Base-by-base conservation (phyloP, 768 basidiomycete species). In the Mycena haematopus region DNA sequence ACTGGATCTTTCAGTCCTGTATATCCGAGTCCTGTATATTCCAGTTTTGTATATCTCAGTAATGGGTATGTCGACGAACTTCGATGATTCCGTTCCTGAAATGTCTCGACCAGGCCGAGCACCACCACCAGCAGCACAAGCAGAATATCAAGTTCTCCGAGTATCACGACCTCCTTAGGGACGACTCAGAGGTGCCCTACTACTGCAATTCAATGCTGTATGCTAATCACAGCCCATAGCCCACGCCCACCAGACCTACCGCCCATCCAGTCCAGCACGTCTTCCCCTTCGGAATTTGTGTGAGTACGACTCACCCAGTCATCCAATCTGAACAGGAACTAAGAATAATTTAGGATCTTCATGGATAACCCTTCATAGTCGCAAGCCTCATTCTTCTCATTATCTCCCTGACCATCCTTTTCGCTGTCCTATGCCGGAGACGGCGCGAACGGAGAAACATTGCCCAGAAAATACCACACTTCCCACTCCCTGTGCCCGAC, bases 341-440 rank as follows among this genome's bases (percentile, higher is more conserved):
- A 10, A 45, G 21, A n/a, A 47, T 19, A n/a, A 10, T 42, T 2
- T 36, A 62, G 60, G 10, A n/a, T 11, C 1, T 1, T 55, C 21
- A 7, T 62, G 11, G 27, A 55, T 17, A 62, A 51, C 60, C 60
- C 15, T 5, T 54, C n/a, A 44, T 62, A 1, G 11, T 62, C 53
- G 40, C 54, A 15, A 33, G 47, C 53, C 22, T 62, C 24, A 14
- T 62, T 9, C 36, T 56, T 13, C 15, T 51, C 29, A 45, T 62
- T 14, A 51, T 62, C n/a, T 3, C 47, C 9, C 33, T 56, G 36
- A 62, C 60, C 17, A 22, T 62, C 13, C 46, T 62, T 14, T 2
- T 22, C 24, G 60, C 27, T 17, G n/a, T 55, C 24, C 2, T 55
- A 19, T 10, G 35, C 15, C 36, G 38, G 1, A 44, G n/a, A 0